Percentiles rank a stretch among this genome's conserved stretches.
Conservation (phyloP, 345 rosid genomes). For the Euphorbia pulcherrima region DNA sequence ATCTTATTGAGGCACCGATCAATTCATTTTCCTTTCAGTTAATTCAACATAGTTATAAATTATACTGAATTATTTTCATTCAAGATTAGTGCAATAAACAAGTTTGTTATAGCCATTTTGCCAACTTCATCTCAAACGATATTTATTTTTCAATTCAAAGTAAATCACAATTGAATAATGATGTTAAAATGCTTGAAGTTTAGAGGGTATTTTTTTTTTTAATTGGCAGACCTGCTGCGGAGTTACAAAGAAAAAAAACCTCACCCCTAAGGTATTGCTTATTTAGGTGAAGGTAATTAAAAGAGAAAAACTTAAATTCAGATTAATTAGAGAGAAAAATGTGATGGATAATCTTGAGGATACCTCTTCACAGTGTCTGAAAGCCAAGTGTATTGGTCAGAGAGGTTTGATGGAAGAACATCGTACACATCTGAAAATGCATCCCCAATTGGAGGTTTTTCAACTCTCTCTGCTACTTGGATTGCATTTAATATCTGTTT, state of each 20-base stretch:
- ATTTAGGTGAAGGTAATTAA: neutral
- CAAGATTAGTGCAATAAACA: no score
- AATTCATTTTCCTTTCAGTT: no score
- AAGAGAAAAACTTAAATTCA: neutral
- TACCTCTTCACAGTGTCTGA: slow-evolving; percentile 48
- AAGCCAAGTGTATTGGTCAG: slow-evolving; percentile 59
- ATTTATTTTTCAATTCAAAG: neutral
- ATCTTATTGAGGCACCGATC: no score
- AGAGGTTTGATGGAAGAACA: slow-evolving; percentile 57
- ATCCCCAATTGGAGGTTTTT: slow-evolving; percentile 62
- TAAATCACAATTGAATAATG: no score
- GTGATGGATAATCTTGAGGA: slow-evolving; percentile 66
- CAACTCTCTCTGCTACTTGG: slow-evolving; percentile 63
- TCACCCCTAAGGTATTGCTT: neutral
- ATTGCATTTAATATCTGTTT: slow-evolving; percentile 67
- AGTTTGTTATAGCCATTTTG: no score
- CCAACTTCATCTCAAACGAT: no score
- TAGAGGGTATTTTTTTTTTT: no score
- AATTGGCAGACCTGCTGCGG: no score
- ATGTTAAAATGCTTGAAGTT: no score
- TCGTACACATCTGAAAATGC: slow-evolving; percentile 78
- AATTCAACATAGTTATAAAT: no score
- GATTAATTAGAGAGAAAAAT: slow-evolving; percentile 55
- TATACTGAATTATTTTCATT: no score
- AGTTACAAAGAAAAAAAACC: no score